Base-by-base conservation (phyloP, 2,329 filamentous ascomycete species). In the Dactylellina haptotyla region DNA sequence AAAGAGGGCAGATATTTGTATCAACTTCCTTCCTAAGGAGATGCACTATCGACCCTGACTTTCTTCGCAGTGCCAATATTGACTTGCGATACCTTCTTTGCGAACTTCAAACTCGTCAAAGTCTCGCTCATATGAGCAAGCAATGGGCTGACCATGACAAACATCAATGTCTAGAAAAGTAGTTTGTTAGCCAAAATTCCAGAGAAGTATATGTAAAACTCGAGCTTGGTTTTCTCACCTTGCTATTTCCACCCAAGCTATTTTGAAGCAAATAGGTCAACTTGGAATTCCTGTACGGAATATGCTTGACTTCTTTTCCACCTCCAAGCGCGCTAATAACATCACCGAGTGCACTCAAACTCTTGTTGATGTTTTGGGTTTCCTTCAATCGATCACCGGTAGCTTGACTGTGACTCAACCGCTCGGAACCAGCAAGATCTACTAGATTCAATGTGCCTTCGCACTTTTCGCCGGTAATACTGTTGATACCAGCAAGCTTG, bases 301-400 rank as follows among this genome's bases (percentile, higher is more conserved):
- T 87, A 79, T 97, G 94, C 4, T 86, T 87, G 23, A 86, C 87
- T 76, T 89, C 88, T 64, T 90, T 91, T 30, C 92, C 91, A 75
- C 89, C 88, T 12, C 93, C 94, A n/a, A 99, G 85, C 0, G 93
- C 93, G 53, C 92, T 91, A 79, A 99, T 97, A 26, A 99, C 95
- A 81, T 98, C 94, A 4, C 95, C 93, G 1, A 99, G 84, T 78
- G 93, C 96, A 78, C 91, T 93, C 77, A 99, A 83, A 77, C 90
- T 95, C 83, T 92, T 94, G 84, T 99, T 99, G 85, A 99, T 99
- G 80, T 91, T 96, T 79, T 97, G 93, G 0, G 95, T 97, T 83
- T 99, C 95, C 81, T 90, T 92, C 83, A 96, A 88, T 50, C 93
- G 87, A 50, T 94, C 92, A 1, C 94, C 94, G 69, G 93, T 91